A percentile compares a stretch with the other conserved stretches of the same genome.
These are phyloP conservation scores for Obelidium mucronatum DNA, from an alignment of 192 early-diverging fungal species.

Conservation along the genomic window DNA sequence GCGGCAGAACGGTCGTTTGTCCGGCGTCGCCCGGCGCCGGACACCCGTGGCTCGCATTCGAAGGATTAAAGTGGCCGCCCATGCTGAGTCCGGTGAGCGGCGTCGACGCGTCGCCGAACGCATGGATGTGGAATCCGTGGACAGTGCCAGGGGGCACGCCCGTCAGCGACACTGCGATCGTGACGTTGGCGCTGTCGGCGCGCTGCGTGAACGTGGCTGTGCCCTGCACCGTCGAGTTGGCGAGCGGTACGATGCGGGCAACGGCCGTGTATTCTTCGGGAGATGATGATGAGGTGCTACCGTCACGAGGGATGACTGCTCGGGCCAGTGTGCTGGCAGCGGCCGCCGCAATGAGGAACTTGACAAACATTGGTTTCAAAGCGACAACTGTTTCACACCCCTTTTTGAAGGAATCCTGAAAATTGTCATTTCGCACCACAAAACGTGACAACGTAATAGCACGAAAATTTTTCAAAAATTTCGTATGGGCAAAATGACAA, in stretches of 20 bases:
- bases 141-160: conserved; percentile 27
- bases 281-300: too few species aligned
- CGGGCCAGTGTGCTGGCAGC: too few species aligned
- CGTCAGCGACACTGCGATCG: neutral
- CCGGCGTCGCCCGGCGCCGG: neutral
- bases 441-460: too few species aligned
- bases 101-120: conserved; percentile 31
- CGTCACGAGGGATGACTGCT: too few species aligned
- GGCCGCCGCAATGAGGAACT: too few species aligned
- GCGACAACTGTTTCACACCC: too few species aligned
- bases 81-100: neutral
- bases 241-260: neutral
- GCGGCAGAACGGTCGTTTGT: neutral
- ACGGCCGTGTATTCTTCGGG: neutral
- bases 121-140: conserved; percentile 41
- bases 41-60: conserved; percentile 22
- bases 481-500: too few species aligned
- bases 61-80: conserved; percentile 42
- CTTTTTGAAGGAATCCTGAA: too few species aligned
- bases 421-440: too few species aligned
- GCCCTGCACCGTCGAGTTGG: too few species aligned
- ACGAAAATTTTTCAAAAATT: too few species aligned
- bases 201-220: neutral
- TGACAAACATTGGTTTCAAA: too few species aligned
- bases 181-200: neutral